These are phyloP conservation scores for Paracoccidioides brasiliensis DNA, from an alignment of 2,329 filamentous ascomycete genomes.

Conservation along the genomic window DNA sequence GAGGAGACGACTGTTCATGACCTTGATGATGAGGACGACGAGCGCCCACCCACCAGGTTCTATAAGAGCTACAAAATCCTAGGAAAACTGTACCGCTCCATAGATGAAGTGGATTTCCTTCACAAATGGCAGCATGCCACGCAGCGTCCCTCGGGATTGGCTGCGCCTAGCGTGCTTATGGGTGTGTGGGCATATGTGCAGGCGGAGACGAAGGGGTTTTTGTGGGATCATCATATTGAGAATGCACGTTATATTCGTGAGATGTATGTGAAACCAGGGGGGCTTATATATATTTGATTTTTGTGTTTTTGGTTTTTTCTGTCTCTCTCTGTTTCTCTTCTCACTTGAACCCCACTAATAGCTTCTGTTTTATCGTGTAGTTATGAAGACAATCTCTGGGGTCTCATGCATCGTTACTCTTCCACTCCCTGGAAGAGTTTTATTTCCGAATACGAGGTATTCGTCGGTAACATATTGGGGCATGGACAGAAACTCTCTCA, in stretches of 20 bases:
- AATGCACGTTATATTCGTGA: conserved; percentile 10
- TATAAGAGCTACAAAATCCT: conserved; percentile 58
- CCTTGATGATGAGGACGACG: conserved; percentile 36
- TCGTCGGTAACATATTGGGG: conserved; percentile 12
- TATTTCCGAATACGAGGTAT: conserved; percentile 11
- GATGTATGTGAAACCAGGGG: conserved; percentile 11
- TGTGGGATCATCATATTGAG: conserved; percentile 14
- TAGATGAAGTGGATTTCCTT: conserved; percentile 60
- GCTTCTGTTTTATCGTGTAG: background rate
- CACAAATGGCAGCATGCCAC: conserved; percentile 31
- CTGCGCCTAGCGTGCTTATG: conserved; percentile 14
- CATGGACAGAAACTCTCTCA: conserved; percentile 13
- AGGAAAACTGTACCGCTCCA: conserved; percentile 55
- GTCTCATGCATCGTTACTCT: conserved; percentile 14
- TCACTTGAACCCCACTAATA: background rate
- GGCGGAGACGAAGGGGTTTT: conserved; percentile 14
- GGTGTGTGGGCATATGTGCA: conserved; percentile 14
- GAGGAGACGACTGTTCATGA: conserved; percentile 34
- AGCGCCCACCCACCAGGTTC: conserved; percentile 38
- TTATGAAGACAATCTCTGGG: conserved; percentile 11
- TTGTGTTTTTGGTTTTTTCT: background rate
- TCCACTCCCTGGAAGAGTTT: conserved; percentile 13
- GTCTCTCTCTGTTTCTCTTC: background rate
- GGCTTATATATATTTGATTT: too few relatives aligned
- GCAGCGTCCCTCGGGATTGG: conserved; percentile 8